Conservation (phyloP, 805 yeast species). For the Blastobotrys robertii region DNA sequence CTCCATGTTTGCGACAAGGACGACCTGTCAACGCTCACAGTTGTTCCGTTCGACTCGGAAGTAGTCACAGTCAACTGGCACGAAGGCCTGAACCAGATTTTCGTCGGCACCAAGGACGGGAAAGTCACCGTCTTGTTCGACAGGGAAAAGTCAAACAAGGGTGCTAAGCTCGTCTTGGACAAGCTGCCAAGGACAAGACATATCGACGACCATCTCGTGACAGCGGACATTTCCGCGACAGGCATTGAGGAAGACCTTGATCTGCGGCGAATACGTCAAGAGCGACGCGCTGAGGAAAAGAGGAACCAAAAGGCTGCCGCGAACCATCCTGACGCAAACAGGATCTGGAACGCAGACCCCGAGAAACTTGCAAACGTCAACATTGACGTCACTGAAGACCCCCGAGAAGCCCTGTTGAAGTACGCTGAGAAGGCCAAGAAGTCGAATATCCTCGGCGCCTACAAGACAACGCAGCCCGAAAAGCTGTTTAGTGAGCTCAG, state of each 20-base stretch:
- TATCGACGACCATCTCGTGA: conserved; percentile 23
- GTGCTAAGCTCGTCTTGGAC: conserved; percentile 21
- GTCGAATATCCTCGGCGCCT: conserved; percentile 6
- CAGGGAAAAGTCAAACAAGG: conserved; percentile 20
- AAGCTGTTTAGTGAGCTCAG: conserved; percentile 2
- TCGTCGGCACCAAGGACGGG: conserved; percentile 23
- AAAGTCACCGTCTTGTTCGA: conserved; percentile 21
- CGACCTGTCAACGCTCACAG: conserved; percentile 20
- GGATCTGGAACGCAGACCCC: too few species aligned
- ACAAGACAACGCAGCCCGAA: conserved; percentile 16
- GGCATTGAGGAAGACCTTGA: too few species aligned
- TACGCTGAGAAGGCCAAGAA: conserved; percentile 23
- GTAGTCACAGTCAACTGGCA: conserved; percentile 22
- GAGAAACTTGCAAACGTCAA: too few species aligned
- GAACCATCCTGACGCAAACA: too few species aligned
- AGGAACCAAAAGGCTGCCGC: too few species aligned
- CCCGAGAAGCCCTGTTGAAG: conserved; percentile 26
- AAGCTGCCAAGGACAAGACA: conserved; percentile 22
- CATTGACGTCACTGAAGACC: conserved; percentile 20
- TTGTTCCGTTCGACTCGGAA: conserved; percentile 5
- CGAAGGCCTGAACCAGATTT: conserved; percentile 23
- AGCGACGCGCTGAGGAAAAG: too few species aligned
- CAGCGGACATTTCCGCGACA: conserved; percentile 16
- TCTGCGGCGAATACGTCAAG: too few species aligned
- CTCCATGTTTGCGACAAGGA: conserved; percentile 22